Conservation (phyloP, 331 rosid species). For the Erythrophleum ivorense region DNA sequence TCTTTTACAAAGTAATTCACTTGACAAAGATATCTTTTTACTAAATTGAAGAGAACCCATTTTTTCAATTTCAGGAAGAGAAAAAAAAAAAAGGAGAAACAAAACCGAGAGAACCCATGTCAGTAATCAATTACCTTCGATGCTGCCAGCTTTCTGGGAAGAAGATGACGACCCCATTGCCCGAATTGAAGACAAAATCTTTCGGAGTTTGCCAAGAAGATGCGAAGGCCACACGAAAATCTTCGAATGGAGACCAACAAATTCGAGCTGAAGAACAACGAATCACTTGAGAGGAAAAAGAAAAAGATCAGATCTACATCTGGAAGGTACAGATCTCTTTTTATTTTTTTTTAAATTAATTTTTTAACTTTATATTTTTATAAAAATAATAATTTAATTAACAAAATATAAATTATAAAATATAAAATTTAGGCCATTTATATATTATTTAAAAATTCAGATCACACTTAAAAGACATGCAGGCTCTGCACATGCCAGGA, state of each 20-base stretch:
- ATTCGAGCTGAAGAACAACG: slow-evolving; percentile 33
- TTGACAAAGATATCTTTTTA: background rate
- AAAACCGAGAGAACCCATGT: slow-evolving; percentile 1
- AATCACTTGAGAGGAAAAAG: slow-evolving; percentile 43
- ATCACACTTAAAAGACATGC: too few species aligned
- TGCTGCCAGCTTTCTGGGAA: slow-evolving; percentile 60
- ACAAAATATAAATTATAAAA: too few species aligned
- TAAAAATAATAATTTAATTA: too few species aligned
- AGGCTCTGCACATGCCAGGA: too few species aligned
- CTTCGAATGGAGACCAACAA: slow-evolving; percentile 43
- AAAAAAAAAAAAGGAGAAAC: background rate
- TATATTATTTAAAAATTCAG: too few species aligned
- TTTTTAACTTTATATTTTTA: too few species aligned
- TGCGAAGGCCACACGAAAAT: slow-evolving; percentile 41
- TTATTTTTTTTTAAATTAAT: too few species aligned
- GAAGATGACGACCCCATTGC: slow-evolving; percentile 92
- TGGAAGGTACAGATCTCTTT: too few species aligned
- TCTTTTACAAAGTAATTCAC: background rate
- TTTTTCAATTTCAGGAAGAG: background rate
- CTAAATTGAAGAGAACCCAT: slow-evolving; percentile 2
- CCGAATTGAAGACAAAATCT: slow-evolving; percentile 49
- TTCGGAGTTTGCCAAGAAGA: slow-evolving; percentile 43
- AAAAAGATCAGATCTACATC: too few species aligned
- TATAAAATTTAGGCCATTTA: too few species aligned
- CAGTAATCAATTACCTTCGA: slow-evolving; percentile 42